A percentile compares a stretch with the other conserved stretches of the same genome.
Evolutionary conservation across 1,139 yeast species (phyloP).

Genomic region (Schizosaccharomyces versatilis): DNA sequence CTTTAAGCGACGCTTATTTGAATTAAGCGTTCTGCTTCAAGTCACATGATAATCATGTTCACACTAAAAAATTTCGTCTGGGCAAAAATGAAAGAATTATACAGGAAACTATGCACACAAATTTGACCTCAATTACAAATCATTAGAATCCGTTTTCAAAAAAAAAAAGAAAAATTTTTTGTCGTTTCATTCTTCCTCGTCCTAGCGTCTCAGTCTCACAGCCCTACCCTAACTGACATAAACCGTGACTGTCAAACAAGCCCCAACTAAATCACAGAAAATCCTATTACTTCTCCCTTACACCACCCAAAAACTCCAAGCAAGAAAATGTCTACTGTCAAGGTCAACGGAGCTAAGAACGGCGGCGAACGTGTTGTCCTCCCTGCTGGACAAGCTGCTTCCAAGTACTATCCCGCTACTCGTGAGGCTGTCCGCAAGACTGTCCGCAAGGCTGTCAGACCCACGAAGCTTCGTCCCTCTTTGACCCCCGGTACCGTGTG

Average conservation of each 20-base stretch:
- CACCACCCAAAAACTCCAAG: constrained; percentile 3
- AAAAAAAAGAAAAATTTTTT: too few species aligned
- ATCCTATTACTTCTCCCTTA: neutral
- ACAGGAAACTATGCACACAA: too few species aligned
- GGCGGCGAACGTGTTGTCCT: constrained; percentile 18
- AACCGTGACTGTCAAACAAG: neutral
- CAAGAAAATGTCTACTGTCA: constrained; percentile 1
- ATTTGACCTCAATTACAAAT: too few species aligned
- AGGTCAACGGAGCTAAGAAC: constrained; percentile 16
- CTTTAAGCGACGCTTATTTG: too few species aligned
- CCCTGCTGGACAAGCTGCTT: constrained; percentile 31
- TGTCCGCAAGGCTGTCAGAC: constrained; percentile 54
- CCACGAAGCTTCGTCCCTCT: constrained; percentile 91
- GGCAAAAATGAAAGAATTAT: too few species aligned
- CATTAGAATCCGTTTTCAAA: too few species aligned
- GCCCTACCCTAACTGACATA: neutral
- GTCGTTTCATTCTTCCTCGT: too few species aligned
- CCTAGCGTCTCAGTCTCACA: too few species aligned
- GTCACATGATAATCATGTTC: too few species aligned
- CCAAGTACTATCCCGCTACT: constrained; percentile 92
- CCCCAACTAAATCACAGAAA: too few species aligned
- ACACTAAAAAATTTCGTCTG: too few species aligned
- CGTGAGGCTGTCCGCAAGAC: constrained; percentile 72
- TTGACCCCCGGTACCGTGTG: constrained; percentile 96
- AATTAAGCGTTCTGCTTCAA: too few species aligned